These are phyloP conservation scores for Trichocladium antarcticum DNA, from an alignment of 495 filamentous ascomycete genomes.

Conservation along the genomic window DNA sequence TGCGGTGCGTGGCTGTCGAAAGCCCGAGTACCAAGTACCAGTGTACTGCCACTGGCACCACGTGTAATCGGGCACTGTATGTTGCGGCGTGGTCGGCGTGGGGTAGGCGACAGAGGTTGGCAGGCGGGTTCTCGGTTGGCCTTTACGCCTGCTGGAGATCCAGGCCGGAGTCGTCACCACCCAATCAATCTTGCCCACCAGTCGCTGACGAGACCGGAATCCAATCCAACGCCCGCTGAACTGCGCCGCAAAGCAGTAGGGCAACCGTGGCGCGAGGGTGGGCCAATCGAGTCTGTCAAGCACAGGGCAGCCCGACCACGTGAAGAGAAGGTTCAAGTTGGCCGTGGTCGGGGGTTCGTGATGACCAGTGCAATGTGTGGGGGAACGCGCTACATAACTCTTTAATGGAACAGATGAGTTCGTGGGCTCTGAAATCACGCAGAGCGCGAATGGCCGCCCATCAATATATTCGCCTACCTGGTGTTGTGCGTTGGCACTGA, in stretches of 20 bases:
- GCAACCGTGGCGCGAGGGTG: slow-evolving; percentile 1
- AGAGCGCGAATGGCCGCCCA: background rate
- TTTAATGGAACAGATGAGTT: background rate
- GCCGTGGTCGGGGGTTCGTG: too few relatives aligned
- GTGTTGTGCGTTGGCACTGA: background rate
- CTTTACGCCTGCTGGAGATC: background rate
- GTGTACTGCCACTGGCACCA: slow-evolving; percentile 28
- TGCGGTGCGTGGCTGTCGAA: slow-evolving; percentile 13
- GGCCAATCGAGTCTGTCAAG: background rate
- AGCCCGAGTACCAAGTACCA: slow-evolving; percentile 9
- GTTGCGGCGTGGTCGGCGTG: slow-evolving; percentile 16
- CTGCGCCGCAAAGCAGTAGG: slow-evolving; percentile 3
- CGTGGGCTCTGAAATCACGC: background rate
- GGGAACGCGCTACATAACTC: background rate
- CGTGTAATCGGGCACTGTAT: slow-evolving; percentile 27
- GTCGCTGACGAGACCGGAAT: slow-evolving; percentile 3
- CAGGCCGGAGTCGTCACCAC: slow-evolving; percentile 6
- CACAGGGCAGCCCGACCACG: background rate
- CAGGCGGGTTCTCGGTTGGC: slow-evolving; percentile 7
- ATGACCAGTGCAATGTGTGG: background rate
- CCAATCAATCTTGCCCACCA: slow-evolving; percentile 9
- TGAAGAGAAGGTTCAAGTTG: background rate
- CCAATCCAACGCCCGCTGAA: background rate
- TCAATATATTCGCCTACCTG: background rate
- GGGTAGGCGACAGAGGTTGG: slow-evolving; percentile 13